Conservation (phyloP, 257 asterid species). For the Cruciata laevipes region DNA sequence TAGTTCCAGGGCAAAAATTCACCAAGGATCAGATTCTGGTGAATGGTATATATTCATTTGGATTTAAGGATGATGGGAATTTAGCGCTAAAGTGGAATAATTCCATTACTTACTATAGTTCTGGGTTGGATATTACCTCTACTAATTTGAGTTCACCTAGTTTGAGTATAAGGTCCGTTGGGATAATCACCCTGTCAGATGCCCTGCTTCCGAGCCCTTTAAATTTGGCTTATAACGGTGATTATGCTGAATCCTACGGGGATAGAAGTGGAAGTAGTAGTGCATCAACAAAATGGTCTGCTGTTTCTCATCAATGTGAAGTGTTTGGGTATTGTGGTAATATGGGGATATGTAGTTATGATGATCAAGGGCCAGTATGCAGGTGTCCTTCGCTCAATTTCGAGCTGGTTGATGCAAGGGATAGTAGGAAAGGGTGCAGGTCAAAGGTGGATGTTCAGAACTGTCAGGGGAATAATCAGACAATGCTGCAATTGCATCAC, state of each 20-base stretch:
- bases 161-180: slow-evolving; percentile 42
- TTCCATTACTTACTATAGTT: slow-evolving; percentile 46
- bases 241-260: slow-evolving; percentile 56
- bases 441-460: slow-evolving; percentile 49
- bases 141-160: slow-evolving; percentile 38
- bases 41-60: slow-evolving; percentile 53
- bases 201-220: slow-evolving; percentile 29
- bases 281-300: slow-evolving; percentile 56
- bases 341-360: slow-evolving; percentile 68
- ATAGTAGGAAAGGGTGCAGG: slow-evolving; percentile 65
- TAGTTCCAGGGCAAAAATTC: slow-evolving; percentile 55
- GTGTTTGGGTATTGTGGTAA: slow-evolving; percentile 83
- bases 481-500: slow-evolving; percentile 56
- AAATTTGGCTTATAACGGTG: slow-evolving; percentile 54
- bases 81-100: slow-evolving; percentile 60
- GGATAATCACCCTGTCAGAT: slow-evolving; percentile 49
- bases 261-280: slow-evolving; percentile 28
- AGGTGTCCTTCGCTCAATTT: slow-evolving; percentile 70
- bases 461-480: slow-evolving; percentile 34
- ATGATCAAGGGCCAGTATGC: slow-evolving; percentile 51
- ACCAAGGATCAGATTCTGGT: slow-evolving; percentile 23
- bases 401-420: slow-evolving; percentile 38
- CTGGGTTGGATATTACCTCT: slow-evolving; percentile 54
- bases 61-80: slow-evolving; percentile 38
- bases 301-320: slow-evolving; percentile 66